phyloP scores from a whole-genome alignment of 768 basidiomycete genomes.

The Pleurotus giganteus region DNA sequence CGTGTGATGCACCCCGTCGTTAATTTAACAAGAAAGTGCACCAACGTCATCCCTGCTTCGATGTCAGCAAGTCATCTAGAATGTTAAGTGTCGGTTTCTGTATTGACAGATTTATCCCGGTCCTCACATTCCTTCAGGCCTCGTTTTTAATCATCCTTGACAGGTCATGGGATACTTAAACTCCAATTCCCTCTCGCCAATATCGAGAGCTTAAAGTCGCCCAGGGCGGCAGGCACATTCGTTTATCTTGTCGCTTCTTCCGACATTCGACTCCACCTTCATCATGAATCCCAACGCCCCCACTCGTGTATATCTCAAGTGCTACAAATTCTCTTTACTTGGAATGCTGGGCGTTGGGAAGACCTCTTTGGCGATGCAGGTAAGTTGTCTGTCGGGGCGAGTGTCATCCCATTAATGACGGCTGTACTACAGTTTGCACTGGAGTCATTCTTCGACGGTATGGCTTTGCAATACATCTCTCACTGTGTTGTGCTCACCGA shows the following conservation, averaged over 20 bases:
- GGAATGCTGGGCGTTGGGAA: conserved; percentile 28
- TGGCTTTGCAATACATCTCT: neutral
- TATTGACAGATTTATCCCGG: conserved; percentile 11
- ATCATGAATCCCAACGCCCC: conserved; percentile 3
- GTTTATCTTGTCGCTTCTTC: neutral
- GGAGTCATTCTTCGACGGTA: conserved; percentile 4
- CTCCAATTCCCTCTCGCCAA: neutral
- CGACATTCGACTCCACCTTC: neutral
- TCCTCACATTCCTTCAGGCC: conserved; percentile 1
- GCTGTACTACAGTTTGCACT: neutral
- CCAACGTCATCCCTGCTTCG: conserved; percentile 8
- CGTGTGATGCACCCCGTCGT: neutral
- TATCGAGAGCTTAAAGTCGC: conserved; percentile 4
- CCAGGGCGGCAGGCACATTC: conserved; percentile 3
- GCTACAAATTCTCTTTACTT: conserved; percentile 24
- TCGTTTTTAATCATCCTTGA: conserved; percentile 9
- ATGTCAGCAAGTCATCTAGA: conserved; percentile 10
- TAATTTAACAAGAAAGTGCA: neutral
- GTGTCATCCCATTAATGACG: neutral
- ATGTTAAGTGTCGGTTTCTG: conserved; percentile 8
- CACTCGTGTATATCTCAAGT: conserved; percentile 6
- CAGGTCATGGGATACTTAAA: conserved; percentile 7
- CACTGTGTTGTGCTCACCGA: neutral
- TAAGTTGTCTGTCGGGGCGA: conserved; percentile 9
- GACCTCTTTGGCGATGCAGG: conserved; percentile 26